Percentiles rank a stretch among this genome's conserved stretches.
These are phyloP conservation scores for Darksidea phi DNA, from an alignment of 495 filamentous ascomycete genomes.

Conservation along the genomic window DNA sequence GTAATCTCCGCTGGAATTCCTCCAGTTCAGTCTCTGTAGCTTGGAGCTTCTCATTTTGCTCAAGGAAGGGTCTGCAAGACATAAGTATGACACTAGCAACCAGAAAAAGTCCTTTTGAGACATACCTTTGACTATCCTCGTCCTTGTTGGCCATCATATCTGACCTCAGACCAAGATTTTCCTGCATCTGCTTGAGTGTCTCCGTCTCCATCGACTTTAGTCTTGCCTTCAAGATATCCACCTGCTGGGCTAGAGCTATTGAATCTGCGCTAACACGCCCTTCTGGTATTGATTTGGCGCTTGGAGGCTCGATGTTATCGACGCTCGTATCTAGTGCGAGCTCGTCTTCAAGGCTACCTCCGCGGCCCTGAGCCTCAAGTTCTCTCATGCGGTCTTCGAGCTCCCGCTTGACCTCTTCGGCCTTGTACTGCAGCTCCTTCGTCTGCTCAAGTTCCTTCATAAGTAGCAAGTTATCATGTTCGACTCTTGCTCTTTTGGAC, in stretches of 20 bases:
- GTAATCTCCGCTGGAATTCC: conserved; percentile 23
- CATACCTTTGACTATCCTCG: conserved; percentile 29
- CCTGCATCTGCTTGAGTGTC: conserved; percentile 40
- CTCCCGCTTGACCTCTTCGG: conserved; percentile 56
- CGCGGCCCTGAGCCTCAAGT: conserved; percentile 41
- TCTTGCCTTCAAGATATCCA: conserved; percentile 34
- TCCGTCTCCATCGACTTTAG: conserved; percentile 37
- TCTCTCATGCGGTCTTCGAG: conserved; percentile 55
- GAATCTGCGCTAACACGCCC: conserved; percentile 17
- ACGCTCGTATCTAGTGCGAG: conserved; percentile 20
- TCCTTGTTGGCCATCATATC: conserved; percentile 28
- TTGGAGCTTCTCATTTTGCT: conserved; percentile 41
- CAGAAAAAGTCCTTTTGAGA: not conserved
- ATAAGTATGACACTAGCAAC: not conserved
- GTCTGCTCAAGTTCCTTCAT: conserved; percentile 54
- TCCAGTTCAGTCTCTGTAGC: conserved; percentile 30
- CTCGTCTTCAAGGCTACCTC: conserved; percentile 34
- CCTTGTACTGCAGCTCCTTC: conserved; percentile 56
- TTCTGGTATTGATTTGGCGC: conserved; percentile 11
- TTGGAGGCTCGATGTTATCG: conserved; percentile 15
- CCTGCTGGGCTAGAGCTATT: conserved; percentile 36
- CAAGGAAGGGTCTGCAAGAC: conserved; percentile 32
- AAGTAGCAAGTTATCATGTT: conserved; percentile 59
- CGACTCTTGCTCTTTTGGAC: conserved; percentile 55
- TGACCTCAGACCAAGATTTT: conserved; percentile 39